Conservation (phyloP, 441 rosid genomes). For the Populus hybrid region DNA sequence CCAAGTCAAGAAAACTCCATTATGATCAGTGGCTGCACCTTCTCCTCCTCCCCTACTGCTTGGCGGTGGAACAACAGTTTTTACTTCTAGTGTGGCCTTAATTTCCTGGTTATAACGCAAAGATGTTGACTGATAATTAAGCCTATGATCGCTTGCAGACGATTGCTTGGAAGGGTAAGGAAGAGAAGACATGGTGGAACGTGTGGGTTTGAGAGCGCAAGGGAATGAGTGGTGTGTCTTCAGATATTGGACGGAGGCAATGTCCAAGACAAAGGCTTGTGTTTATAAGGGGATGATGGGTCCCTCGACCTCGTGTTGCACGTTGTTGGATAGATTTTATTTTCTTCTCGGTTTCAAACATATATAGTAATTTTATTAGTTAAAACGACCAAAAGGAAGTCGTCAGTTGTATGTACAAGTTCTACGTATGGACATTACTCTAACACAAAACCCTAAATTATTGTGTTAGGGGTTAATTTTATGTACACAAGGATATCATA, state of each 20-base stretch:
- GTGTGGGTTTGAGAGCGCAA: background rate
- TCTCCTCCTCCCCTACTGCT: background rate
- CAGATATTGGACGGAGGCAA: background rate
- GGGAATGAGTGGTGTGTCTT: background rate
- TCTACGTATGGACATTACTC: background rate
- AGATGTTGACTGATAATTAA: background rate
- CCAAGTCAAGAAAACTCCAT: conserved; percentile 43
- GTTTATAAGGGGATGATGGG: background rate
- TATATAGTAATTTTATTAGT: too few species aligned
- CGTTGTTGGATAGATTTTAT: too few species aligned
- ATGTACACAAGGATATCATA: too few species aligned
- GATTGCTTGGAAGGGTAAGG: background rate
- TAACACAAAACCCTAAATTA: background rate
- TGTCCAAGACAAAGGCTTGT: background rate
- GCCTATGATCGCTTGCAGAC: background rate
- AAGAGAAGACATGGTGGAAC: background rate
- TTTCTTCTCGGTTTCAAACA: too few species aligned
- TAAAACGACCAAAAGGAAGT: too few species aligned
- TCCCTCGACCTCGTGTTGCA: too few species aligned
- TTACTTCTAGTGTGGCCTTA: background rate
- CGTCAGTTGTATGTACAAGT: background rate
- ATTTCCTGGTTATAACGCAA: background rate
- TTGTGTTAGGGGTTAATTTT: background rate
- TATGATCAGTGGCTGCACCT: too few species aligned
- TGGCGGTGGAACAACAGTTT: background rate